Conservation (phyloP, 2,329 filamentous ascomycete species). For the Monosporascus sp. region DNA sequence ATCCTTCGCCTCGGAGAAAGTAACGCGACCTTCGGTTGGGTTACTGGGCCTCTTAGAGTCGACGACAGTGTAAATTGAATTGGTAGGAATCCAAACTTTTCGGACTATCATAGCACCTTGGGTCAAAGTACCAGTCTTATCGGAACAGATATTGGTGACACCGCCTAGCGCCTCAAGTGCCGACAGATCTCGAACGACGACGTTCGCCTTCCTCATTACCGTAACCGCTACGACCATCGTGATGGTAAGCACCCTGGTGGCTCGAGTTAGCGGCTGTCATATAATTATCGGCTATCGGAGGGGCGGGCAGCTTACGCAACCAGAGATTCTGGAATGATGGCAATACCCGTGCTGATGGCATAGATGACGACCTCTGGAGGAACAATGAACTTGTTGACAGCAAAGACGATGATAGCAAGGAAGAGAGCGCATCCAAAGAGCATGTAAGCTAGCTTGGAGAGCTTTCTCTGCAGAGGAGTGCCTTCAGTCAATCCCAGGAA, state of each 20-base stretch:
- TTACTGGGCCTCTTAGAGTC: slow-evolving; percentile 56
- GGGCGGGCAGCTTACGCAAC: slow-evolving; percentile 45
- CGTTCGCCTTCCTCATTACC: slow-evolving; percentile 58
- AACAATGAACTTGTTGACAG: slow-evolving; percentile 47
- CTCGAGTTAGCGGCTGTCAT: slow-evolving; percentile 2
- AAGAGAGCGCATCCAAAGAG: slow-evolving; percentile 66
- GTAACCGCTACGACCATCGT: slow-evolving; percentile 63
- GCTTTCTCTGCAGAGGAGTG: slow-evolving; percentile 72
- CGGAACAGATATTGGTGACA: slow-evolving; percentile 68
- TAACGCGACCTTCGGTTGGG: slow-evolving; percentile 53
- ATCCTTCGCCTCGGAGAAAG: slow-evolving; percentile 35
- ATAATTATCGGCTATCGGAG: slow-evolving; percentile 1
- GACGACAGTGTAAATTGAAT: slow-evolving; percentile 53
- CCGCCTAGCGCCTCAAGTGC: slow-evolving; percentile 65
- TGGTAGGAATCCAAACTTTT: slow-evolving; percentile 58
- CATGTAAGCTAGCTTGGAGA: slow-evolving; percentile 70
- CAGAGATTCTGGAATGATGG: slow-evolving; percentile 59
- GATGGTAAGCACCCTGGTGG: slow-evolving; percentile 54
- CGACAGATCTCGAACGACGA: slow-evolving; percentile 60
- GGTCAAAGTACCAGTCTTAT: slow-evolving; percentile 67
- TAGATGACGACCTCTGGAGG: slow-evolving; percentile 51
- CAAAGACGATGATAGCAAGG: slow-evolving; percentile 53
- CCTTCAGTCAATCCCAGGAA: slow-evolving; percentile 60
- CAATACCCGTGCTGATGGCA: slow-evolving; percentile 53
- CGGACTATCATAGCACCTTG: slow-evolving; percentile 66